Evolutionary conservation across 495 filamentous ascomycete genomes (phyloP), one percentile per base, ranked within the genome.

Genomic region (Talaromyces ruber): DNA sequence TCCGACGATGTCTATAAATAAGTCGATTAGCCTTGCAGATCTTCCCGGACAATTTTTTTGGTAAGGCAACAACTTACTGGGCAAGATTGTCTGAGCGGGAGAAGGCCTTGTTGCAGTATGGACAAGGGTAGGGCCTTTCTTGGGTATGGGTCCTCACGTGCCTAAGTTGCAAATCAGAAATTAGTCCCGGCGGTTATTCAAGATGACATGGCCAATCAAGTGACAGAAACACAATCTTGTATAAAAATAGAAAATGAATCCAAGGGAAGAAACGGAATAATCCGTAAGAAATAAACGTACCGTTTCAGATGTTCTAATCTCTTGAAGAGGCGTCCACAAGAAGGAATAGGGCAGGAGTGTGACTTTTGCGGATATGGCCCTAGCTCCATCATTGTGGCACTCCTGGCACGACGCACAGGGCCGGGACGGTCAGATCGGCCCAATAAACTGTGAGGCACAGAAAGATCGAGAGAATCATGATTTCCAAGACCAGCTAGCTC

Each of bases 111-210:
- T 87, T 96, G 85, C 94, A 98, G 73, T 95, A 89, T 69, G 88
- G 88, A 82, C 94, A 98, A 67, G 91, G 87, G 75, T 98, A 98
- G 67, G 94, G 94, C 80, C 93, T 88, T 80, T 98, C 94, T 84
- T 98, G 94, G 22, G 94, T 98, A 81, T 98, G 94, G 70, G 94
- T 98, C 74, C 94, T 89, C 75, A 98, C 95, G 82, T 98, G 94
- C 80, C 93, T 97, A 77, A 28, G 60, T 67, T 74, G 75, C 71
- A 70, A 68, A 74, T 54, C 32, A 32, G 28, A 16, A 21, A 73
- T 79, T 76, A 88, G 82, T 74, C 77, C 80, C 73, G 81, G 83
- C 78, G 82, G 76, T 73, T 84, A 82, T 68, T 78, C 69, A 86
- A 80, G 82, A 71, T 30, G 14, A 28, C n/a, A 6, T 28, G 59